Evolutionary conservation across 139 green algal species (phyloP).

Genomic region (Closterium sp.): DNA sequence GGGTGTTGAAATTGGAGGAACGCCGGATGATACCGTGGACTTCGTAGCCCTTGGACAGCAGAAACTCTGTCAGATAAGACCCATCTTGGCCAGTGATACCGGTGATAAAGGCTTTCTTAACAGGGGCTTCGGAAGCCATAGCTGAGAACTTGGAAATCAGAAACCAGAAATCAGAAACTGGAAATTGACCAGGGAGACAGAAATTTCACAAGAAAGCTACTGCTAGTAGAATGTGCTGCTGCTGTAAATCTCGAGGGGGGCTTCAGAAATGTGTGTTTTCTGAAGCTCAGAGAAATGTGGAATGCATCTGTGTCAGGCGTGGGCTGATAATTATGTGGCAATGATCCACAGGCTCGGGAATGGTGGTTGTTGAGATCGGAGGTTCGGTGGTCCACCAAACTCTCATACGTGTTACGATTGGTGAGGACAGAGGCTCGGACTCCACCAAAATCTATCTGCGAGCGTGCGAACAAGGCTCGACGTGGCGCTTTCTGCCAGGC

Average conservation of each 20-base stretch:
- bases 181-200: background rate
- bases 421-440: background rate
- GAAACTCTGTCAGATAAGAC: conserved; percentile 68
- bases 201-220: no score
- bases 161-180: background rate
- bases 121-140: conserved; percentile 11
- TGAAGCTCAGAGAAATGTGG: background rate
- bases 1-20: conserved; percentile 62
- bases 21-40: conserved; percentile 70
- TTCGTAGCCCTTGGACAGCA: conserved; percentile 70
- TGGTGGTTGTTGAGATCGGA: background rate
- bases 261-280: background rate
- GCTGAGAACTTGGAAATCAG: background rate
- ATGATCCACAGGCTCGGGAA: background rate
- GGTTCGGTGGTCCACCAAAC: background rate
- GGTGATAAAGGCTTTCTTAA: conserved; percentile 66
- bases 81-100: conserved; percentile 71
- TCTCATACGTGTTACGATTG: background rate
- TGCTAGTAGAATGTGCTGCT: no score
- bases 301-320: background rate
- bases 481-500: background rate
- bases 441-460: background rate
- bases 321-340: background rate
- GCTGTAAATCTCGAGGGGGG: no score
- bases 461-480: background rate